Conservation (phyloP, 805 yeast genomes). For the Starmerella floricola region DNA sequence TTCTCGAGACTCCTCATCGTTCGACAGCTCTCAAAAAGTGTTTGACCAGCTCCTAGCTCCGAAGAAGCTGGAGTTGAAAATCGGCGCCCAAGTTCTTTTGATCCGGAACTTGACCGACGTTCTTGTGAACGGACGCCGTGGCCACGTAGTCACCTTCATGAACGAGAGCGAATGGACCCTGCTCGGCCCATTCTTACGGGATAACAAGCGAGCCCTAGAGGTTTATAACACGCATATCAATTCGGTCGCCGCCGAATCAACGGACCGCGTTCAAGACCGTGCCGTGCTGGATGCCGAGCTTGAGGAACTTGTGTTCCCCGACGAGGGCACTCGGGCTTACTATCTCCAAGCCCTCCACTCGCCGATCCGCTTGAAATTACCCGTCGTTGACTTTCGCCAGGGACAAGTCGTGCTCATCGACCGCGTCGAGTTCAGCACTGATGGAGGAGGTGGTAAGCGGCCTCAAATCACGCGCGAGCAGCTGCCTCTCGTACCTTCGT, state of each 20-base stretch:
- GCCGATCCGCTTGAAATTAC: constrained; percentile 9
- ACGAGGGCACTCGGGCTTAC: constrained; percentile 2
- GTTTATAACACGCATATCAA: constrained; percentile 18
- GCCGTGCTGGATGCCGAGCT: constrained; percentile 7
- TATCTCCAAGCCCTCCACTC: constrained; percentile 8
- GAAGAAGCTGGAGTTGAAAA: constrained; percentile 49
- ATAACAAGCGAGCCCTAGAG: constrained; percentile 8
- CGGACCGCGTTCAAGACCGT: not conserved
- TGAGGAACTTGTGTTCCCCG: constrained; percentile 11
- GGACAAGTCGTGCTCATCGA: constrained; percentile 13
- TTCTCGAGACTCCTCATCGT: constrained; percentile 35
- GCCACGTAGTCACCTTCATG: constrained; percentile 50
- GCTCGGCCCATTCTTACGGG: constrained; percentile 9
- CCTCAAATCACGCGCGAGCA: constrained; percentile 58
- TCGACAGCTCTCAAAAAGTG: constrained; percentile 25
- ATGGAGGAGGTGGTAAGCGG: constrained; percentile 8
- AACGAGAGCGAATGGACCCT: constrained; percentile 14
- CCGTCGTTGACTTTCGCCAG: constrained; percentile 21
- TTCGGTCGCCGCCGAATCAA: constrained; percentile 1
- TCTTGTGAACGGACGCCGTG: constrained; percentile 84
- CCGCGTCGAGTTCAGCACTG: constrained; percentile 15
- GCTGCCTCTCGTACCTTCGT: constrained; percentile 74
- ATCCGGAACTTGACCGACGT: constrained; percentile 54
- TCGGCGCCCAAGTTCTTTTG: constrained; percentile 87
- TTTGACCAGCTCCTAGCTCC: constrained; percentile 66